phyloP scores from a whole-genome alignment of 345 rosid genomes.

The Combretum micranthum region DNA sequence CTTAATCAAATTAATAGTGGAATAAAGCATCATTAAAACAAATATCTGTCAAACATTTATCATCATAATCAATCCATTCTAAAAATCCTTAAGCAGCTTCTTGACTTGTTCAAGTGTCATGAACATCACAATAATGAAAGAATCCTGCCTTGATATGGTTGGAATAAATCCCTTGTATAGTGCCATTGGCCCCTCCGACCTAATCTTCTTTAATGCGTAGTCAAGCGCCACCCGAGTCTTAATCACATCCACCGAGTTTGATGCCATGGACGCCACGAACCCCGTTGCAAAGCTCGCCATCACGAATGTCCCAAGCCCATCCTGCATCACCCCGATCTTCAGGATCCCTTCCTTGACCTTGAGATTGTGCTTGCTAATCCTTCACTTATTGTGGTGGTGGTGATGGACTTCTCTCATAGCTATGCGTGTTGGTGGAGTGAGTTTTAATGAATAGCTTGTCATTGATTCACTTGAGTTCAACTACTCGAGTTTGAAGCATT shows the following conservation, averaged over 20 bases:
- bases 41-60: background rate
- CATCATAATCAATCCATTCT: slow-evolving; percentile 11
- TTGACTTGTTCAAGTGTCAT: slow-evolving; percentile 75
- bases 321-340: slow-evolving; percentile 36
- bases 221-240: slow-evolving; percentile 78
- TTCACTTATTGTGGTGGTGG: too few relatives aligned
- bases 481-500: too few relatives aligned
- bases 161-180: slow-evolving; percentile 73
- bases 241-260: slow-evolving; percentile 75
- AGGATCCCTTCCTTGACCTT: slow-evolving; percentile 56
- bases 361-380: too few relatives aligned
- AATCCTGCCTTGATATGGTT: slow-evolving; percentile 74
- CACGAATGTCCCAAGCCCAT: slow-evolving; percentile 68
- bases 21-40: too few relatives aligned
- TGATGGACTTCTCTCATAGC: too few relatives aligned
- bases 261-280: slow-evolving; percentile 68
- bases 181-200: slow-evolving; percentile 57
- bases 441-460: too few relatives aligned
- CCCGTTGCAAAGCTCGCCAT: slow-evolving; percentile 71
- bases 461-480: too few relatives aligned
- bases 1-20: too few relatives aligned
- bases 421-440: too few relatives aligned
- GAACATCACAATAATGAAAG: slow-evolving; percentile 68
- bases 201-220: slow-evolving; percentile 59
- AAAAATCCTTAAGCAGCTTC: slow-evolving; percentile 53